Base-by-base conservation (phyloP, 331 rosid species). In the Quercus lobata region DNA sequence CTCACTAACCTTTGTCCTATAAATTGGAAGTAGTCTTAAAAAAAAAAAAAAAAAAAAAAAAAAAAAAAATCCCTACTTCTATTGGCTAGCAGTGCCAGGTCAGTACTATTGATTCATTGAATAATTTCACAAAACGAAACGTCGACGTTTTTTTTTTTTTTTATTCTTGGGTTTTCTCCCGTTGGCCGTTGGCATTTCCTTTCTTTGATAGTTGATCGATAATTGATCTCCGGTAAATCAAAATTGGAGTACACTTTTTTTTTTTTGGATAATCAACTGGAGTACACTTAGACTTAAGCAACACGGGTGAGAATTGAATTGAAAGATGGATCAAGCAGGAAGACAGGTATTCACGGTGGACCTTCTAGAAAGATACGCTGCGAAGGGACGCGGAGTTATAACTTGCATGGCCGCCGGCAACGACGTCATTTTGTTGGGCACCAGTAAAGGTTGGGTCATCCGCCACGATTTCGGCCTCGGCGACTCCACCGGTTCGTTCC, bases 361-460 rank as follows among this genome's bases (percentile, higher is more conserved):
- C 84, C 97, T 92, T 90, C 89, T 95, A 3, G 97, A 93, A 79
- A 85, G 97, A 63, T 87, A 93, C 75, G 97, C 97, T 18, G 94
- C 97, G 25, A 95, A 95, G 82, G 99, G 99, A 46, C 92, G 78
- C 4, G 99, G 97, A 75, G 94, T 86, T 30, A 92, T 95, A 76
- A 93, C 94, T 8, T 93, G 99, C 77, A 88, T 95, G 88, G 89
- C 98, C 57, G 97, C 99, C 62, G 98, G 98, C 53, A 95, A 93
- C 22, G 98, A 93, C 84, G 99, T 91, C 85, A 95, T 93, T 79
- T 82, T 87, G 54, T 81, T 93, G 76, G 99, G 99, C 24, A 95
- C 99, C 78, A 93, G 99, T 82, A 93, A 84, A 90, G 99, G 99
- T 10, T 95, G 98, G 98, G 87, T 95, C 79, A 90, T 93, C 78